A percentile compares a stretch with the other conserved stretches of the same genome.
Conservation (phyloP, 129 eudicot species). For the Pseudognaphalium luteoalbum region DNA sequence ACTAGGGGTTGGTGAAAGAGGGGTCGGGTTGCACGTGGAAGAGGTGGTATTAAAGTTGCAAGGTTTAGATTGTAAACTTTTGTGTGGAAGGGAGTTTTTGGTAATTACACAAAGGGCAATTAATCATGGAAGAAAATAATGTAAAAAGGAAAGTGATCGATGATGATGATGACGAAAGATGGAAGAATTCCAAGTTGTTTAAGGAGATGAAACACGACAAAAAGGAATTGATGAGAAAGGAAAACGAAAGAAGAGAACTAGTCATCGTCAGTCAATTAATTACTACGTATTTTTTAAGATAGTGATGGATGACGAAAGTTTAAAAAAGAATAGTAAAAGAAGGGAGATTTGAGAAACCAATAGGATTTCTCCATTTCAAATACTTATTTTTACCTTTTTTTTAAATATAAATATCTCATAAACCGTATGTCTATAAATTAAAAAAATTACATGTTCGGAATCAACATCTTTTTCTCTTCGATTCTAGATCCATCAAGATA, state of each 20-base stretch:
- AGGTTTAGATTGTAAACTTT: slow-evolving; percentile 21
- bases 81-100: slow-evolving; percentile 42
- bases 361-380: too few species aligned
- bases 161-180: slow-evolving; percentile 22
- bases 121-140: slow-evolving; percentile 12
- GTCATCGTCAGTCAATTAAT: too few species aligned
- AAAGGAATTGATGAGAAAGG: slow-evolving; percentile 1
- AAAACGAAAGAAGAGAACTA: not conserved
- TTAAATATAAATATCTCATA: too few species aligned
- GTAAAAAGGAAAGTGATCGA: slow-evolving; percentile 20
- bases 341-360: too few species aligned
- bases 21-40: slow-evolving; percentile 32
- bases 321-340: too few species aligned
- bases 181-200: slow-evolving; percentile 3
- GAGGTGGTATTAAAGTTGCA: slow-evolving; percentile 13
- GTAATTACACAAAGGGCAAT: slow-evolving; percentile 25
- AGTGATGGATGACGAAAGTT: too few species aligned
- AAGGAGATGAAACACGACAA: slow-evolving; percentile 12
- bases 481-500: too few species aligned
- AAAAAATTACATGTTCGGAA: too few species aligned
- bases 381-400: too few species aligned
- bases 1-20: slow-evolving; percentile 26
- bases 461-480: too few species aligned
- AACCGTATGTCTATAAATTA: too few species aligned
- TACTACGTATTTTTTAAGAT: too few species aligned